These are phyloP conservation scores for Crithidia sp. DNA, from an alignment of 208 protist genomes.

Conservation along the genomic window DNA sequence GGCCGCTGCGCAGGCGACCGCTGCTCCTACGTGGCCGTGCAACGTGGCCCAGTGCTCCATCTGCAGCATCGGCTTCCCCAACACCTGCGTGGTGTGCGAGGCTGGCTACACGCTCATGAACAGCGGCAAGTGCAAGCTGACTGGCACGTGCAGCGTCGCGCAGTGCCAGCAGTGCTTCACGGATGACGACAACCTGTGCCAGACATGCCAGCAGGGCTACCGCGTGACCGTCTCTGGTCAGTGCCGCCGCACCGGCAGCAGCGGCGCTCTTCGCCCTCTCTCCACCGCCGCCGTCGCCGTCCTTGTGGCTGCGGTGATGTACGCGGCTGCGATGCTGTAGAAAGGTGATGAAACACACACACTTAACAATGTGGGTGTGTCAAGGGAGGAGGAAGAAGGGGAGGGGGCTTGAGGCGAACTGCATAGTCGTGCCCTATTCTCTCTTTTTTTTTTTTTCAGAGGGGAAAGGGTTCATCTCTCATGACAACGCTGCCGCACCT, in stretches of 20 bases:
- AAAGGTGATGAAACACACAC: neutral
- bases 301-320: neutral
- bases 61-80: constrained; percentile 2
- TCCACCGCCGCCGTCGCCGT: neutral
- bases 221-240: neutral
- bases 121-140: constrained; percentile 2
- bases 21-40: neutral
- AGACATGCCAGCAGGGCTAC: constrained; percentile 2
- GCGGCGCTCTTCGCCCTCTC: neutral
- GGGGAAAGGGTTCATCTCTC: no score
- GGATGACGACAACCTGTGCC: neutral
- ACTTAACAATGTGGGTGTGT: no score
- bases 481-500: neutral
- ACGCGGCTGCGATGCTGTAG: neutral
- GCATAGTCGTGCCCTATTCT: neutral
- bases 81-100: neutral
- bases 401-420: no score
- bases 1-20: neutral
- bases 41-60: neutral
- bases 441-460: neutral
- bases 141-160: constrained; percentile 5
- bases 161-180: neutral
- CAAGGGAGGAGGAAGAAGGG: no score
- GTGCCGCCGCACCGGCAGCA: neutral
- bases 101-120: constrained; percentile 3